A percentile compares a stretch with the other conserved stretches of the same genome.
Conservation (phyloP, 306 rosid species). For the Lupinus albus region DNA sequence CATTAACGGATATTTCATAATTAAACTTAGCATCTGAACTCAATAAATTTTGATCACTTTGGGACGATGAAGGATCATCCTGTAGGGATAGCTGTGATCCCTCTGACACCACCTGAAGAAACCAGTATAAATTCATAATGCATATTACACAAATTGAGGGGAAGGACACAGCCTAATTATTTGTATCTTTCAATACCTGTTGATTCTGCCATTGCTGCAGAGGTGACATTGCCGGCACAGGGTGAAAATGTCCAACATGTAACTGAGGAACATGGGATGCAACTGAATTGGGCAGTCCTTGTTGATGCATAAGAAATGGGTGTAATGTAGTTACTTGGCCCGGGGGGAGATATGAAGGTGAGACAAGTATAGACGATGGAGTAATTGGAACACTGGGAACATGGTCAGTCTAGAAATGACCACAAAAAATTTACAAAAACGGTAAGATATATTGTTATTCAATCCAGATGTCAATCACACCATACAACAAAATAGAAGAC, state of each 20-base stretch:
- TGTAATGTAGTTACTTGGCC: conserved; percentile 86
- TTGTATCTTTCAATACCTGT: conserved; percentile 57
- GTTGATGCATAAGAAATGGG: conserved; percentile 90
- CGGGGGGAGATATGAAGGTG: conserved; percentile 86
- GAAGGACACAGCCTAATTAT: conserved; percentile 8
- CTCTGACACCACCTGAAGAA: conserved; percentile 63
- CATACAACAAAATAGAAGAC: background rate
- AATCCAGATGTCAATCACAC: background rate
- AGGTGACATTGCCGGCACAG: conserved; percentile 70
- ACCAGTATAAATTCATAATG: conserved; percentile 32
- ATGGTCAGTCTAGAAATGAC: conserved; percentile 62
- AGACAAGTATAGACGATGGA: conserved; percentile 82
- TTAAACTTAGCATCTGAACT: conserved; percentile 62
- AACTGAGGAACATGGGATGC: conserved; percentile 76
- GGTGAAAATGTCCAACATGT: conserved; percentile 80
- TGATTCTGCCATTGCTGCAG: conserved; percentile 89
- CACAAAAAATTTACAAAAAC: conserved; percentile 22
- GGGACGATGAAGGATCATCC: conserved; percentile 64
- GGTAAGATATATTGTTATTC: background rate
- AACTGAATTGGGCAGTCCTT: conserved; percentile 76
- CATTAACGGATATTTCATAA: conserved; percentile 76
- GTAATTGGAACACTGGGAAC: conserved; percentile 66
- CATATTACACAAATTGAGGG: background rate
- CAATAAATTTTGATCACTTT: conserved; percentile 62
- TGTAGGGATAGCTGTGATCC: conserved; percentile 60